phyloP scores from a whole-genome alignment of 2,329 filamentous ascomycete genomes.

The Sporothrix phasma region DNA sequence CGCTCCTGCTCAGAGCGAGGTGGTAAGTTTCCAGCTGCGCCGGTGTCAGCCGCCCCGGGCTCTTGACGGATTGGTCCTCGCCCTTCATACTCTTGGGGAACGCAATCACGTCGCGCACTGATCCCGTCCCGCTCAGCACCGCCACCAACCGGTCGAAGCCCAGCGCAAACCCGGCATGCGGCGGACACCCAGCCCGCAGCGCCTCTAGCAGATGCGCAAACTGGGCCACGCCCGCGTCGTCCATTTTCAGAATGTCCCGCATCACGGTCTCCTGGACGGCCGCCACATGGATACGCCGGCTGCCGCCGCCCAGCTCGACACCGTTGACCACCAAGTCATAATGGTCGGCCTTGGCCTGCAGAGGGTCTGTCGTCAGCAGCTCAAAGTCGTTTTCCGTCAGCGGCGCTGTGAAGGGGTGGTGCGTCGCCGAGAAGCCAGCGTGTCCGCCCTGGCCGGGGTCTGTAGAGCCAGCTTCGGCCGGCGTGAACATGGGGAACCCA shows the following conservation, averaged over 20 bases:
- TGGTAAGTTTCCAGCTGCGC: conserved; percentile 43
- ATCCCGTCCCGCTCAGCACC: conserved; percentile 64
- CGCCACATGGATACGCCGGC: conserved; percentile 79
- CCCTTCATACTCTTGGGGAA: conserved; percentile 92
- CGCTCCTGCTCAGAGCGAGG: conserved; percentile 20
- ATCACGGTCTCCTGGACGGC: conserved; percentile 77
- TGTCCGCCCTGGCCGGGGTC: conserved; percentile 72
- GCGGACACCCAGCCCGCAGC: conserved; percentile 76
- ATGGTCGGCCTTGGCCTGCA: conserved; percentile 69
- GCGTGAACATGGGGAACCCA: conserved; percentile 88
- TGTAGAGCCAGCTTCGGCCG: conserved; percentile 41
- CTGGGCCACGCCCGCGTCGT: conserved; percentile 57
- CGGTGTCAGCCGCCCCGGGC: conserved; percentile 58
- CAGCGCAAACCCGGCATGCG: conserved; percentile 85
- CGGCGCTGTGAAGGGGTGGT: conserved; percentile 93
- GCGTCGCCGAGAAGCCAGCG: conserved; percentile 74
- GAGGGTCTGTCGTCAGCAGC: conserved; percentile 60
- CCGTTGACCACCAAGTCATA: conserved; percentile 97
- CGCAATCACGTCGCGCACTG: conserved; percentile 86
- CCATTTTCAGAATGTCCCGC: conserved; percentile 73
- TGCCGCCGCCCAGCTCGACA: conserved; percentile 86
- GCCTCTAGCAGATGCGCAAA: conserved; percentile 81
- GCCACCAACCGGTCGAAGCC: conserved; percentile 84
- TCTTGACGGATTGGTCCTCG: conserved; percentile 73
- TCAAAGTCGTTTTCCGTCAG: conserved; percentile 62